phyloP scores from a whole-genome alignment of 2,329 filamentous ascomycete species.

The Fusarium musae region DNA sequence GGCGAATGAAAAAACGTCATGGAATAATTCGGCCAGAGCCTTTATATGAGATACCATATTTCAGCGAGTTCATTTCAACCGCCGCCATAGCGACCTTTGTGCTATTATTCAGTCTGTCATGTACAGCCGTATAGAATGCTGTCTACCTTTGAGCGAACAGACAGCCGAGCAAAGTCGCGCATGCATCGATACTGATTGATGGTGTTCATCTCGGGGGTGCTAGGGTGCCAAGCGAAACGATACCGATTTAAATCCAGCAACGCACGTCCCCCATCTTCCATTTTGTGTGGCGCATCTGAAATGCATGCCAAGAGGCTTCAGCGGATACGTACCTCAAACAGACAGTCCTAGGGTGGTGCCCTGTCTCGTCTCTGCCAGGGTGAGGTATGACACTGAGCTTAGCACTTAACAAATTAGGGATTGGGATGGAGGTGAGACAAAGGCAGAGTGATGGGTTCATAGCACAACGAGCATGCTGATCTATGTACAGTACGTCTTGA shows the following conservation, averaged over 20 bases:
- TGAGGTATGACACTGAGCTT: constrained; percentile 22
- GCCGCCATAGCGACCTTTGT: no score
- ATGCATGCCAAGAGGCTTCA: constrained; percentile 23
- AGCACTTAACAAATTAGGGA: constrained; percentile 1
- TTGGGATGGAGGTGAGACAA: constrained; percentile 25
- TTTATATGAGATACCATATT: not conserved
- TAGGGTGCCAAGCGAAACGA: constrained; percentile 38
- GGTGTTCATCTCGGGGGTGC: constrained; percentile 34
- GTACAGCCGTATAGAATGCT: not conserved
- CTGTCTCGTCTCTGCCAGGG: constrained; percentile 10
- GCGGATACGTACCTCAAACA: constrained; percentile 21
- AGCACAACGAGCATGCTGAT: constrained; percentile 9
- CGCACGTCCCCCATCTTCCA: constrained; percentile 27
- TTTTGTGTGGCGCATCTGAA: constrained; percentile 32
- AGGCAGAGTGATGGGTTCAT: constrained; percentile 14
- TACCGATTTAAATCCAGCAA: constrained; percentile 37
- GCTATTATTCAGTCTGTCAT: not conserved
- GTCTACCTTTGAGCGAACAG: not conserved
- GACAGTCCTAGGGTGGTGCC: not conserved
- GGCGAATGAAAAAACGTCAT: constrained; percentile 6
- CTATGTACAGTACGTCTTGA: not conserved
- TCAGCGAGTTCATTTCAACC: not conserved
- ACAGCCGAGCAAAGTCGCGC: constrained; percentile 30
- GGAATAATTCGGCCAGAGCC: not conserved
- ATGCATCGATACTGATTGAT: constrained; percentile 18